These are phyloP conservation scores for Gnomoniopsis sp. DNA, from an alignment of 2,329 filamentous ascomycete genomes.

Conservation along the genomic window DNA sequence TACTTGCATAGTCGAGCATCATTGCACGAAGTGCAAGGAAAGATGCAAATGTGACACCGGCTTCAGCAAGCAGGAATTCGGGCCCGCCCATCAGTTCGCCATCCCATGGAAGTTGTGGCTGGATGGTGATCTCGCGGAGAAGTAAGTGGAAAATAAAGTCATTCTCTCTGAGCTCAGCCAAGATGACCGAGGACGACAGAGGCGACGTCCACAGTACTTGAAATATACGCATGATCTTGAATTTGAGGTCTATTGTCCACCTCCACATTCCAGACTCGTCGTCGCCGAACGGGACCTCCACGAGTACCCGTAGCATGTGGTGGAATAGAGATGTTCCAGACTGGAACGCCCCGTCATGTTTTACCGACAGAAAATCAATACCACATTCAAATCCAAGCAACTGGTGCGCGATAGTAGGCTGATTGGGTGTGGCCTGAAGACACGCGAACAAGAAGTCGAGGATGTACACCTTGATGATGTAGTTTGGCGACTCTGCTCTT, in stretches of 20 bases:
- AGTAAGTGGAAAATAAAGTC: conserved; percentile 80
- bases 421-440: conserved; percentile 68
- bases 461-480: conserved; percentile 78
- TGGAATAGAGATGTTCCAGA: conserved; percentile 78
- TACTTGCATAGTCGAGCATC: conserved; percentile 78
- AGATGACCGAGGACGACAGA: conserved; percentile 70
- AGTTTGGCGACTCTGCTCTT: conserved; percentile 66
- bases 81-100: conserved; percentile 56
- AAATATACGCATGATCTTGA: conserved; percentile 69
- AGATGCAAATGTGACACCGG: conserved; percentile 67
- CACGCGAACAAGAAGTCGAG: conserved; percentile 83
- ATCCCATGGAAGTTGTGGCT: conserved; percentile 71
- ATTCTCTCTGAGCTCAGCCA: conserved; percentile 74
- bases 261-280: conserved; percentile 55
- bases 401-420: conserved; percentile 85
- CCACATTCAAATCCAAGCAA: conserved; percentile 83
- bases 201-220: conserved; percentile 80
- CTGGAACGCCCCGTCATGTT: conserved; percentile 67
- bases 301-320: conserved; percentile 67
- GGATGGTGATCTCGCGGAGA: conserved; percentile 66
- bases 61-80: conserved; percentile 66
- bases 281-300: conserved; percentile 64
- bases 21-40: conserved; percentile 76
- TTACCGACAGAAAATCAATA: conserved; percentile 65
- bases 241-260: conserved; percentile 68